Percentiles rank a stretch among this genome's conserved stretches.
Conservation (phyloP, 495 filamentous ascomycete genomes). For the Neurospora discreta region DNA sequence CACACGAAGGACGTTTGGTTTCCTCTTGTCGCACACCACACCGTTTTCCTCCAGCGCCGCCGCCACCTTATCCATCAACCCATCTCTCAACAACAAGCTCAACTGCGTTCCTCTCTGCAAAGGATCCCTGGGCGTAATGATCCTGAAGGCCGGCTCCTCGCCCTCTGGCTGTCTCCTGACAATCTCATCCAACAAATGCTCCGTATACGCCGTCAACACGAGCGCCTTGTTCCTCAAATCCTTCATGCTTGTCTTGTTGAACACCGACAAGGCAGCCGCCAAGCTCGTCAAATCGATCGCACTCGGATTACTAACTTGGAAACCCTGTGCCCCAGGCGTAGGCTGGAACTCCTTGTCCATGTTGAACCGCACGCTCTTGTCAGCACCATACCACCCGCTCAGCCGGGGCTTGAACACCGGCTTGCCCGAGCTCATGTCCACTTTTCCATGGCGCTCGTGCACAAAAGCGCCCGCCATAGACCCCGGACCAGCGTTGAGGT, state of each 20-base stretch:
- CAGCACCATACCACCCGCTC: conserved; percentile 76
- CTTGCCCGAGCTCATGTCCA: conserved; percentile 19
- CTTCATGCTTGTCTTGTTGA: conserved; percentile 54
- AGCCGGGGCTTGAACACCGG: conserved; percentile 35
- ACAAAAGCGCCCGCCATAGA: conserved; percentile 77
- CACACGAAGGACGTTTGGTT: conserved; percentile 77
- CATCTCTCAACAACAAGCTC: conserved; percentile 54
- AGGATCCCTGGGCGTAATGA: conserved; percentile 72
- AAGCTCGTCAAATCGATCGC: conserved; percentile 54
- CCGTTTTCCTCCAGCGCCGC: conserved; percentile 51
- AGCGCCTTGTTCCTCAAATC: conserved; percentile 61
- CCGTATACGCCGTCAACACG: conserved; percentile 65
- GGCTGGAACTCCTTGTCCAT: conserved; percentile 72
- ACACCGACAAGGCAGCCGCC: conserved; percentile 63
- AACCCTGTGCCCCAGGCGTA: conserved; percentile 51
- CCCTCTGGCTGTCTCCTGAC: conserved; percentile 15
- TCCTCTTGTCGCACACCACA: conserved; percentile 74
- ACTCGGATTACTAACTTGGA: conserved; percentile 53
- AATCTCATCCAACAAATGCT: conserved; percentile 46
- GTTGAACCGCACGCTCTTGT: conserved; percentile 58
- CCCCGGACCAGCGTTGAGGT: conserved; percentile 82
- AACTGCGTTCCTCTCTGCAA: conserved; percentile 72
- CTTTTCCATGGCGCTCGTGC: conserved; percentile 58
- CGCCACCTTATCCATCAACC: conserved; percentile 57
- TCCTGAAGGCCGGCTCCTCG: conserved; percentile 43